Percentiles rank a stretch among this genome's conserved stretches.
Evolutionary conservation across 2,329 filamentous ascomycete genomes (phyloP).

Genomic region (Aureobasidium uvarum): DNA sequence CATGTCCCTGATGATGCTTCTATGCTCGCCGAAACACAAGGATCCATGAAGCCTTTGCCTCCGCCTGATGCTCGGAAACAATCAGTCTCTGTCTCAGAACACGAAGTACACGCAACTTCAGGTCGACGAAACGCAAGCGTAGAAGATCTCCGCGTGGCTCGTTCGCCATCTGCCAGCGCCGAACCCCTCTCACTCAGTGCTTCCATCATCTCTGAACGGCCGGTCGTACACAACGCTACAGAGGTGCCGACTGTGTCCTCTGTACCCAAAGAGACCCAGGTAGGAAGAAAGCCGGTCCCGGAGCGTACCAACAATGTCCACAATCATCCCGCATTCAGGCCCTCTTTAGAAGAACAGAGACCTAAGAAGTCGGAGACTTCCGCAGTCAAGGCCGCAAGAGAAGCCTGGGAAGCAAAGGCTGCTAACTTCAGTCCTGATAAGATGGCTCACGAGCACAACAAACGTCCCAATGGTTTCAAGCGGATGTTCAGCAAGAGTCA

Average conservation of each 20-base stretch:
- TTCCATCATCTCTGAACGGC: conserved; percentile 13
- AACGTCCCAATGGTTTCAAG: conserved; percentile 55
- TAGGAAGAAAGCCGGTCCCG: conserved; percentile 38
- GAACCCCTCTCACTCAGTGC: conserved; percentile 7
- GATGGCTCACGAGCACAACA: conserved; percentile 40
- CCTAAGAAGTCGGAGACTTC: conserved; percentile 31
- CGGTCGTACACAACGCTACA: conserved; percentile 14
- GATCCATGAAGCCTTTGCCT: conserved; percentile 4
- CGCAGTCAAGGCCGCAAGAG: conserved; percentile 35
- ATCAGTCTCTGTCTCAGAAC: not conserved
- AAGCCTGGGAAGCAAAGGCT: conserved; percentile 34
- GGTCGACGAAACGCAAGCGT: conserved; percentile 2
- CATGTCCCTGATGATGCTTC: conserved; percentile 27
- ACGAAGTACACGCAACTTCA: not conserved
- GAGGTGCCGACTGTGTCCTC: conserved; percentile 4
- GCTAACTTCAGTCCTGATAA: conserved; percentile 37
- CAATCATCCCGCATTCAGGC: conserved; percentile 46
- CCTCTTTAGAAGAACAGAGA: conserved; percentile 3
- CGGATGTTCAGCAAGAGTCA: conserved; percentile 62
- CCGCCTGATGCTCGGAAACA: not conserved
- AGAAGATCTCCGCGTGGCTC: not conserved
- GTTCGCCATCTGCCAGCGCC: not conserved
- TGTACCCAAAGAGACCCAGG: conserved; percentile 30
- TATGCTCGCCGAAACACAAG: conserved; percentile 23
- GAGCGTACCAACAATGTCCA: conserved; percentile 32